Conservation (phyloP, 495 filamentous ascomycete species). For the Haplographium delicatum region DNA sequence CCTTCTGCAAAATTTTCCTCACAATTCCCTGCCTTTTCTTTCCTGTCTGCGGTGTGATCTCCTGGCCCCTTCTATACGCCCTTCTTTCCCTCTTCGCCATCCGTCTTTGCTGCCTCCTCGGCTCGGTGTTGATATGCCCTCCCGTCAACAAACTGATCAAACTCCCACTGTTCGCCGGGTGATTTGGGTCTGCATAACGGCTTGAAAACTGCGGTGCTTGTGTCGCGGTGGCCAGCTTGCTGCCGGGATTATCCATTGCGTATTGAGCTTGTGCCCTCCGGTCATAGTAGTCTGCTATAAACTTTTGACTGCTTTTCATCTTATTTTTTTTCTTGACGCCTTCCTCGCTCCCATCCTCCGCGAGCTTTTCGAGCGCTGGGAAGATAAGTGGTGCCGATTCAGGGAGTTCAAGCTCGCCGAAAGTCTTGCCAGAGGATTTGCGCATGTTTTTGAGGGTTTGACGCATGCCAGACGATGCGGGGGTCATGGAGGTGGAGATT, state of each 20-base stretch:
- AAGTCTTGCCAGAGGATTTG: constrained; percentile 39
- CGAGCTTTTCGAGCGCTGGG: constrained; percentile 43
- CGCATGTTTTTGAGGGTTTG: constrained; percentile 33
- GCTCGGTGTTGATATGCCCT: constrained; percentile 30
- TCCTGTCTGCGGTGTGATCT: constrained; percentile 3
- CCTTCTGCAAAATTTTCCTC: constrained; percentile 27
- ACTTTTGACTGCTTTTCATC: constrained; percentile 36
- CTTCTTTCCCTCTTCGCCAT: constrained; percentile 2
- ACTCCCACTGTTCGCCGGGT: constrained; percentile 40
- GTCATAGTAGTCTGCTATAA: constrained; percentile 50
- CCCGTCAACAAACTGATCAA: constrained; percentile 39
- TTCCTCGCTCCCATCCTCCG: constrained; percentile 25
- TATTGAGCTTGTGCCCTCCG: constrained; percentile 44
- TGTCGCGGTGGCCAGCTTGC: constrained; percentile 13
- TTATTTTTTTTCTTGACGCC: constrained; percentile 26
- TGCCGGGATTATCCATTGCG: constrained; percentile 28
- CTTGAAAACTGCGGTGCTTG: constrained; percentile 29
- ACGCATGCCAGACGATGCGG: constrained; percentile 26
- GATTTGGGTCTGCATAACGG: constrained; percentile 49
- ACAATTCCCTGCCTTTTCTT: constrained; percentile 13
- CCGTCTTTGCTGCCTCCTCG: constrained; percentile 8
- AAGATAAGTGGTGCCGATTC: constrained; percentile 51
- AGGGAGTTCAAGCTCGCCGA: constrained; percentile 43
- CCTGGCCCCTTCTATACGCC: constrained; percentile 1
- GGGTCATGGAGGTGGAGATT: constrained; percentile 14